Conservation (phyloP, 1,284 basidiomycete species). For the Ceratobasidium sp. region DNA sequence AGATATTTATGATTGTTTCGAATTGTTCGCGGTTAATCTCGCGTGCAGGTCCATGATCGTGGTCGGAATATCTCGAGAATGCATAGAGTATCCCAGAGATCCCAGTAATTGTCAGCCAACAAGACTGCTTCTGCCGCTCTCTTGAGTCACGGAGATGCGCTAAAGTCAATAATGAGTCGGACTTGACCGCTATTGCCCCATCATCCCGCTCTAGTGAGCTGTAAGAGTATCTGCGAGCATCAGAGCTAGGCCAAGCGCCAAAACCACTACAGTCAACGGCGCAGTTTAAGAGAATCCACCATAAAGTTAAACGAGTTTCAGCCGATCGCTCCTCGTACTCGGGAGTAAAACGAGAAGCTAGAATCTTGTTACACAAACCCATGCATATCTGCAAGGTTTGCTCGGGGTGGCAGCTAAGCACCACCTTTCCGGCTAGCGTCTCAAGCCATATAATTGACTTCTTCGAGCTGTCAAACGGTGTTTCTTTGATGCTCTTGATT, state of each 20-base stretch:
- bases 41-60: neutral
- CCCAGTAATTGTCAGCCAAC: neutral
- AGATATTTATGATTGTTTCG: neutral
- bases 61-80: neutral
- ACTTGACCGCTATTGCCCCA: neutral
- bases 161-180: neutral
- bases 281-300: slow-evolving; percentile 8
- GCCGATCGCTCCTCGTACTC: neutral
- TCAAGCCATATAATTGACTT: neutral
- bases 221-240: no score
- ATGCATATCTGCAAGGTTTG: neutral
- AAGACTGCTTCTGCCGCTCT: neutral
- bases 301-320: neutral
- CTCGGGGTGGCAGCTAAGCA: neutral
- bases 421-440: neutral
- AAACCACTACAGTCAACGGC: neutral
- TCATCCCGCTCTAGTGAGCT: no score
- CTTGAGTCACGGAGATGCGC: slow-evolving; percentile 2
- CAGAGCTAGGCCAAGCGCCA: slow-evolving; percentile 1
- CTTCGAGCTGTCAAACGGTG: neutral
- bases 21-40: neutral
- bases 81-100: slow-evolving; percentile 17
- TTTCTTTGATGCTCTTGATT: neutral
- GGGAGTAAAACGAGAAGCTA: neutral
- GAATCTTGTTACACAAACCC: neutral